These are phyloP conservation scores for Kodamaea neixiangensis DNA, from an alignment of 805 yeast genomes.

Conservation along the genomic window DNA sequence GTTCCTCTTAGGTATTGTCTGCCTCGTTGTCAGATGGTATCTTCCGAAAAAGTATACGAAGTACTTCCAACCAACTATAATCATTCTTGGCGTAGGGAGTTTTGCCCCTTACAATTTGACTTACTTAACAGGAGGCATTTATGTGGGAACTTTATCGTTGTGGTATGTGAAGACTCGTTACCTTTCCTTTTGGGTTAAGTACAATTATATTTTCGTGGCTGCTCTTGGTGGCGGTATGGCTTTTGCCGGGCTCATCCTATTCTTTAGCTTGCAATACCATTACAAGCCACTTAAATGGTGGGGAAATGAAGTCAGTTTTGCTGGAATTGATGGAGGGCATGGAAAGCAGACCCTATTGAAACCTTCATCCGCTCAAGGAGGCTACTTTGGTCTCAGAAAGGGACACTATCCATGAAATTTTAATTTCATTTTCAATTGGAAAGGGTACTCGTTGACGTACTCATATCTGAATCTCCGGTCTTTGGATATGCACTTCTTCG, in stretches of 20 bases:
- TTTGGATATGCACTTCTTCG: not conserved
- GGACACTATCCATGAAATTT: slow-evolving; percentile 25
- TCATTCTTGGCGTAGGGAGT: slow-evolving; percentile 32
- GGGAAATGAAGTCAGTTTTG: slow-evolving; percentile 30
- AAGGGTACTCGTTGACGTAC: too few relatives aligned
- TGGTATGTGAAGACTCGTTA: slow-evolving; percentile 28
- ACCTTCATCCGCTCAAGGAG: slow-evolving; percentile 29
- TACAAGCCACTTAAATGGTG: slow-evolving; percentile 31
- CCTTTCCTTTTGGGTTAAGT: slow-evolving; percentile 37
- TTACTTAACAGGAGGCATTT: slow-evolving; percentile 31
- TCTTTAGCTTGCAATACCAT: slow-evolving; percentile 39
- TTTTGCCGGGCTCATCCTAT: slow-evolving; percentile 35
- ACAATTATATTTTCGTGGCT: slow-evolving; percentile 34
- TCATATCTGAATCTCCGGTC: too few relatives aligned
- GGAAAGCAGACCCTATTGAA: slow-evolving; percentile 14
- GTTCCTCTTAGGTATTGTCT: slow-evolving; percentile 25
- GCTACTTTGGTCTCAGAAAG: slow-evolving; percentile 39
- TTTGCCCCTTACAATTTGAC: slow-evolving; percentile 37
- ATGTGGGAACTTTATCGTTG: slow-evolving; percentile 31
- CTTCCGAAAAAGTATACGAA: slow-evolving; percentile 22
- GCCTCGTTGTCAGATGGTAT: slow-evolving; percentile 17
- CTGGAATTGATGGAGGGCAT: slow-evolving; percentile 37
- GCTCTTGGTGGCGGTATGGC: slow-evolving; percentile 38
- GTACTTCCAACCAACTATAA: slow-evolving; percentile 35
- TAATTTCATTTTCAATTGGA: not conserved